Evolutionary conservation across 2,329 filamentous ascomycete genomes (phyloP), one percentile per base, ranked within the genome.

Genomic region (Penicillium sclerotiorum): DNA sequence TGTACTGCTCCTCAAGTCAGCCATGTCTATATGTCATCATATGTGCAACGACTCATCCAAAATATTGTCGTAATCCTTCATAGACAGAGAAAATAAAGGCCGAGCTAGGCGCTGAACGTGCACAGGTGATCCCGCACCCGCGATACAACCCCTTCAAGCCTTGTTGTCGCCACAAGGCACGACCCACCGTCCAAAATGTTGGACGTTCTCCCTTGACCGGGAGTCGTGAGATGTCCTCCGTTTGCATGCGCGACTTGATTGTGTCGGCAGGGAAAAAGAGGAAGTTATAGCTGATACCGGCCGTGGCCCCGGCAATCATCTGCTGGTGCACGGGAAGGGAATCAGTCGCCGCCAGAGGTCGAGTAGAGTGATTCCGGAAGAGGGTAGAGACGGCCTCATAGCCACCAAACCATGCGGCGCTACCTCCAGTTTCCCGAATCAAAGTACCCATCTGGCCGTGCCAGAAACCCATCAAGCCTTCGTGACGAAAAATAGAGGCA

Each of bases 1-100:
- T 37, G 7, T 12, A n/a, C n/a, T n/a, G n/a, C n/a, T n/a, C n/a
- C n/a, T n/a, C n/a, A n/a, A n/a, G n/a, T n/a, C n/a, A 28, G 25
- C 9, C 25, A 28, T 27, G 15, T 39, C 21, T 18, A 12, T 22
- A 23, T 23, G 12, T 27, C 9, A 20, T 18, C 18, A 36, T 36
- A 57, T 50, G 43, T 58, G 52, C 44, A 45, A 37, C 18, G 27
- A 50, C 7, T 63, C 50, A 77, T 55, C 67, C 69, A 63, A 94
- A 80, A 59, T 84, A 76, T 56, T 78, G 80, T 75, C 91, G 91
- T 70, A 99, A 72, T 12, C 86, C 88, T 73, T 97, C 94, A 68
- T 92, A 97, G 53, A 97, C 85, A 54, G 94, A 92, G 66, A 99
- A 99, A 53, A 99, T 99, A 66, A 97, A 91, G 7, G 94, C 94